Evolutionary conservation across 306 rosid genomes (phyloP), one percentile per base, ranked within the genome.

Genomic region (Mucuna pruriens): DNA sequence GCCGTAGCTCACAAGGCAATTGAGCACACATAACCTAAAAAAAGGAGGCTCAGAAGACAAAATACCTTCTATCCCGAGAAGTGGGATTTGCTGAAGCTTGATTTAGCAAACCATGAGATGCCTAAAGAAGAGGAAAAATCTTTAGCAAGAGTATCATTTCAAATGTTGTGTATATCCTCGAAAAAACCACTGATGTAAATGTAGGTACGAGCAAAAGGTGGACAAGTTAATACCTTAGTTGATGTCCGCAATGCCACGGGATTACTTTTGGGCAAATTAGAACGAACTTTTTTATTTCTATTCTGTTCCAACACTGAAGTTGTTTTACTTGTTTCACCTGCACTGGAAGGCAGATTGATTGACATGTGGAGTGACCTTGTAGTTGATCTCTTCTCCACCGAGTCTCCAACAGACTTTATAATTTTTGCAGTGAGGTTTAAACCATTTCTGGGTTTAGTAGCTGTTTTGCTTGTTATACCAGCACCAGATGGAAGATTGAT

Each of bases 291-390:
- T 31, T 36, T 81, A 36, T 68, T 79, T 86, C 71, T 86, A 15
- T 82, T 85, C 65, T 80, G 85, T 71, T 85, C 84, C 51, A 44
- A 54, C 73, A 75, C 54, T 48, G 87, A 81, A 57, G 76, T 48
- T 39, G 73, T 71, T 82, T 86, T 90, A 38, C 83, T 85, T 60
- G 80, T 86, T 85, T 88, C 85, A 63, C 63, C 83, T 16, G 76
- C 23, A 6, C 69, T 16, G 70, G 95, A 84, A 72, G 87, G 48
- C 75, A 85, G 82, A 66, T 89, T 86, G 71, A 91, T 77, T 44
- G 98, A 92, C 92, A 78, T 80, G 64, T 83, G 92, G 61, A 91
- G 86, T 51, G 95, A 85, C 55, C 86, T 84, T 69, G 71, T 51
- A 51, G 77, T 62, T 80, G 75, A 73, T 58, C 83, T 87, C 92